Base-by-base conservation (phyloP, 2,329 filamentous ascomycete genomes). In the Diaporthe helianthi region DNA sequence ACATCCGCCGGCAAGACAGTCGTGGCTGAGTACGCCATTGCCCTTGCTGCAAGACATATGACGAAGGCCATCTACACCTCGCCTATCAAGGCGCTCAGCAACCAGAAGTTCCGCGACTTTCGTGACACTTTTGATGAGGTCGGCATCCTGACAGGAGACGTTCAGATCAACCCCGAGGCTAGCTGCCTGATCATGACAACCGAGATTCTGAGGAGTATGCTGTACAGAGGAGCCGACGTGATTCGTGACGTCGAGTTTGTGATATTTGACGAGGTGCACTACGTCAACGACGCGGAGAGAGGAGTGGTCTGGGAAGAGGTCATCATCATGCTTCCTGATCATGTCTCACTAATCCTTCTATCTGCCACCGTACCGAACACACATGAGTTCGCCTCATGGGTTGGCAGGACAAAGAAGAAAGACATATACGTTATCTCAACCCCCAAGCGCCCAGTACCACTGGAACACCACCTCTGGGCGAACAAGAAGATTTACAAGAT, bases 131-230 rank as follows among this genome's bases (percentile, higher is more conserved):
- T 99, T 76, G 94, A 97, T 70, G 96, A 99, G 79, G 96, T 99
- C 22, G 96, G 96, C 19, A 98, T 99, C 73, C 82, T 99, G 73
- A 99, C 96, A 0, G 96, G 96, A 70, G 96, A 99, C 82, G 96
- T 99, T 6, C 96, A 99, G 79, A 99, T 99, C 76, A 94, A 97
- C 73, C 93, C 95, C 0, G 96, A 98, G 82, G 96, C 96, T 33
- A 98, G 95, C 80, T 99, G 96, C 81, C 85, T 99, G 51, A 98
- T 99, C 80, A 99, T 99, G 96, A 99, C 96, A 0, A 99, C 96
- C 0, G 96, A 99, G 78, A 99, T 99, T 82, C 82, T 99, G 69
- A 89, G 96, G 69, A 98, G 96, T 83, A 99, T 99, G 95, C 88
- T 99, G 55, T 99, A 99, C 77, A 89, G 95, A 70, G 96, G 96